Base-by-base conservation (phyloP, 257 asterid species). In the Scutellaria baicalensis region DNA sequence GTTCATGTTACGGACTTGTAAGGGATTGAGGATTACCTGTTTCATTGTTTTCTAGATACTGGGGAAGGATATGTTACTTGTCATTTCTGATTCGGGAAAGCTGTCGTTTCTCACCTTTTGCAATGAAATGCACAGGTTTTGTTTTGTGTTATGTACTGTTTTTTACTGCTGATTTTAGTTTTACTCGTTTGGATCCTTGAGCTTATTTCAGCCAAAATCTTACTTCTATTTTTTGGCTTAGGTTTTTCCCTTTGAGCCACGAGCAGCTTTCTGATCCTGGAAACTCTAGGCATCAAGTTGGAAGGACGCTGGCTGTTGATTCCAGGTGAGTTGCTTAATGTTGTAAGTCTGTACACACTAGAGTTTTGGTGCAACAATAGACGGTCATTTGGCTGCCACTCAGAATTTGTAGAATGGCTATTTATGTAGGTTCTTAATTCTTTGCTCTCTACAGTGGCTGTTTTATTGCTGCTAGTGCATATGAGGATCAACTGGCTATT, bases 31-130 rank as follows among this genome's bases (percentile, higher is more conserved):
- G 68, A 58, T 67, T 38, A 47, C 56, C 69, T 50, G 21, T 70
- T 56, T 73, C 47, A 35, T 75, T 80, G 58, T 68, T 75, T 60
- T 81, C 75, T 83, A 93, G 99, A 67, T 83, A 61, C 69, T 4
- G 54, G 96, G 87, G 72, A 89, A 84, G 81, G 99, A 89, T 68
- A 75, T 89, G 75, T 77, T 93, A 74, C 84, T 91, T 27, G 87
- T 88, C 71, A 69, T 87, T 72, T 93, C 99, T n/a, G 99, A 93
- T 89, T 93, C 97, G 5, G 97, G 99, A 70, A 91, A 89, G 90
- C 86, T 93, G 54, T 91, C 99, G 33, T 88, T 93, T 81, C 95
- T 93, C 66, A 42, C 86, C 49, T 93, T 91, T 78, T 82, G 90
- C 89, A 86, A 80, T 75, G 97, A 87, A 85, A 84, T 93, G 96